phyloP scores from a whole-genome alignment of 2,329 filamentous ascomycete species.

The Lithohypha guttulata region DNA sequence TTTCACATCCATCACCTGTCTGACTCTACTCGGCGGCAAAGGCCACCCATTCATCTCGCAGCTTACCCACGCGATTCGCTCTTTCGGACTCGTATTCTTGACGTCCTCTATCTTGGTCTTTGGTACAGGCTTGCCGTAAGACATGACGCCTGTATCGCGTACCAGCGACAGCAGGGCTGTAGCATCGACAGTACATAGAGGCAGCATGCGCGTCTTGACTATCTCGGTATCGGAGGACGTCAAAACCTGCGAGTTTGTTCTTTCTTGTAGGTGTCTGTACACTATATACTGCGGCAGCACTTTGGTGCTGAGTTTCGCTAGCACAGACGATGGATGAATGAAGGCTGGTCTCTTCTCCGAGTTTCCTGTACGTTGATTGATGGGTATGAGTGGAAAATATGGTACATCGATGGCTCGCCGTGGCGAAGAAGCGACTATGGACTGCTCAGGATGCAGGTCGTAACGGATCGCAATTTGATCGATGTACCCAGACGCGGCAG shows the following conservation, averaged over 20 bases:
- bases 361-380: conserved; percentile 31
- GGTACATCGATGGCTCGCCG: conserved; percentile 84
- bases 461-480: conserved; percentile 89
- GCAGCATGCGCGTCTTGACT: conserved; percentile 72
- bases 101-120: conserved; percentile 61
- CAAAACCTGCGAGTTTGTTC: conserved; percentile 47
- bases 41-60: conserved; percentile 75
- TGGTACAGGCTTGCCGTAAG: conserved; percentile 83
- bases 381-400: conserved; percentile 73
- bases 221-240: conserved; percentile 37
- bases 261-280: conserved; percentile 79
- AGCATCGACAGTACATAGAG: conserved; percentile 68
- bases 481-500: conserved; percentile 83
- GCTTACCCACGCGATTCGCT: conserved; percentile 72
- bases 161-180: conserved; percentile 67
- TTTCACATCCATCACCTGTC: conserved; percentile 62
- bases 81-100: conserved; percentile 33
- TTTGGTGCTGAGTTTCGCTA: conserved; percentile 56
- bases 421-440: conserved; percentile 57
- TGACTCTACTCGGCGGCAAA: conserved; percentile 71
- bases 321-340: conserved; percentile 73
- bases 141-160: conserved; percentile 71
- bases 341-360: conserved; percentile 60
- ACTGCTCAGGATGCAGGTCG: conserved; percentile 67
- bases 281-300: conserved; percentile 81